Base-by-base conservation (phyloP, 345 rosid species). In the Rhodamnia rubescens region DNA sequence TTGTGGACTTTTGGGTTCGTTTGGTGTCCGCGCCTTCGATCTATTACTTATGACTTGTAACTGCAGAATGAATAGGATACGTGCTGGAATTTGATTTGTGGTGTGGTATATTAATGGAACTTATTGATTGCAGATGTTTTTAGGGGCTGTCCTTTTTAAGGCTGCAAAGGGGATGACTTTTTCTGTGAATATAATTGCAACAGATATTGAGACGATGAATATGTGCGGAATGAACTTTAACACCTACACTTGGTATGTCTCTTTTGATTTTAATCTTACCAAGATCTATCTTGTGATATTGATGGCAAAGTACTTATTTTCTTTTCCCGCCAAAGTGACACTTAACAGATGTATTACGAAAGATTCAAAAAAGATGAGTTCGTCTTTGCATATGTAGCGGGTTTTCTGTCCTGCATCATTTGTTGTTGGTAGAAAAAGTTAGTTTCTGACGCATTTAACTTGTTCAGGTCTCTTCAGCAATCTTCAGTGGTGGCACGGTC, bases 381-480 rank as follows among this genome's bases (percentile, higher is more conserved):
- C 24, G 14, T 82, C 42, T 82, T 27, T 52, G 56, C 42, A 5
- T 32, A 36, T 16, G 21, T 18, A 32, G 24, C 12, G 0, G 36
- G 47, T 69, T 69, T 61, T 5, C 47, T 8, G 24, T 10, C 8
- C 1, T 47, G 13, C 47, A 18, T 69, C 24, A 12, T 10, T 64
- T 69, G 47, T 69, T 69, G 78, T 69, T 0, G 14, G 47, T 36
- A 36, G 80, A 36, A 36, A 4, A 32, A 32, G 80, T 69, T 36
- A 69, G 14, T 36, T 9, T 36, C 80, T 64, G 18, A 86, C 64
- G 51, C 7, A 78, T 86, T 84, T 86, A 81, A n/a, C 3, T 82
- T 85, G 15, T 88, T 27, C 92, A 91, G 93, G 92, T 36, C 64
- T 89, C 86, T 36, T 59, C 85, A 74, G 61, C 83, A 84, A 84